phyloP scores from a whole-genome alignment of 2,329 filamentous ascomycete species.

The Diaporthe caulivora region DNA sequence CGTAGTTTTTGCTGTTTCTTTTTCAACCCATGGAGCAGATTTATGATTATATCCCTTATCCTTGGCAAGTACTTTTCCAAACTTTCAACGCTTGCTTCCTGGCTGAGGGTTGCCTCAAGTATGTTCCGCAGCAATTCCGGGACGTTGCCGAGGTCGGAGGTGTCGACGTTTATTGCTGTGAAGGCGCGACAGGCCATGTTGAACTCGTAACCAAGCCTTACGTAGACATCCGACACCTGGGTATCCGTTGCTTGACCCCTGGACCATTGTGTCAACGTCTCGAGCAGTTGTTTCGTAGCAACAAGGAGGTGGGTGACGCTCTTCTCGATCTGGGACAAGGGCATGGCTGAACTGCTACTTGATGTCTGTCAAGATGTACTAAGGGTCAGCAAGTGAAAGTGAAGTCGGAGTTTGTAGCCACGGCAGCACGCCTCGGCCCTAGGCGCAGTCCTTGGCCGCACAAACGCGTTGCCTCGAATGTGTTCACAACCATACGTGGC shows the following conservation, averaged over 20 bases:
- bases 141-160: conserved; percentile 92
- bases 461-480: neutral
- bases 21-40: conserved; percentile 93
- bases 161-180: conserved; percentile 96
- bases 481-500: neutral
- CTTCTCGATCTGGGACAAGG: conserved; percentile 97
- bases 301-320: conserved; percentile 98
- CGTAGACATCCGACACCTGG: conserved; percentile 98
- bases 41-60: conserved; percentile 99
- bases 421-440: neutral
- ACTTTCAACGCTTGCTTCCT: conserved; percentile 94
- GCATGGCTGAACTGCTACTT: conserved; percentile 73
- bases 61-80: conserved; percentile 93
- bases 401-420: neutral
- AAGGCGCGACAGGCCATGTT: conserved; percentile 99
- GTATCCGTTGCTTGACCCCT: conserved; percentile 90
- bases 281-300: conserved; percentile 96
- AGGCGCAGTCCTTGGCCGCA: conserved; percentile 7
- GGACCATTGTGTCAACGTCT: conserved; percentile 98
- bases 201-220: conserved; percentile 97
- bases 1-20: conserved; percentile 93
- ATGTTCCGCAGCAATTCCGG: conserved; percentile 91
- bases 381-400: conserved; percentile 43
- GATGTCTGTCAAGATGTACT: conserved; percentile 51
- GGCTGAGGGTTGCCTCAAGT: conserved; percentile 94